Conservation (phyloP, 331 rosid genomes). For the Spiraea crenata region DNA sequence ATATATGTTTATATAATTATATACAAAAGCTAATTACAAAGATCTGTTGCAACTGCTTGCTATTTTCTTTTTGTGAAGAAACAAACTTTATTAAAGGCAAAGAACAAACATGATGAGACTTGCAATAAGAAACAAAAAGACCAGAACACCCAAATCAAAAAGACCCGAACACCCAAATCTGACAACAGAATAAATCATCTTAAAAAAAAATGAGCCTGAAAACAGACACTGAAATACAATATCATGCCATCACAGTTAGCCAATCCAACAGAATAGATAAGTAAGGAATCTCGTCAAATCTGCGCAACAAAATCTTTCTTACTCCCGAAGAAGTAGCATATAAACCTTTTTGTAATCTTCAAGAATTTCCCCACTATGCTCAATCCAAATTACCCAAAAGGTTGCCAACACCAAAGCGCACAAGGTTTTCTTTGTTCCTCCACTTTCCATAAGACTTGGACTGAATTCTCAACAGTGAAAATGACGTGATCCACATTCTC, state of each 20-base stretch:
- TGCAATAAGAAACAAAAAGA: not conserved
- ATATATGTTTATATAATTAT: slow-evolving; percentile 4
- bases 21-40: not conserved
- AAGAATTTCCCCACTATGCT: no score
- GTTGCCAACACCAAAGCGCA: no score
- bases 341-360: no score
- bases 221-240: no score
- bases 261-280: not conserved
- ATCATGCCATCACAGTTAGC: not conserved
- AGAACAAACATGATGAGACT: not conserved
- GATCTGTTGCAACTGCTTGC: no score
- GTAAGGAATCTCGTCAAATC: not conserved
- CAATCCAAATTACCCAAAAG: no score
- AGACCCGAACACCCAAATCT: not conserved
- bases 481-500: not conserved
- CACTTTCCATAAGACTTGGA: not conserved
- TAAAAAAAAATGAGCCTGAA: not conserved
- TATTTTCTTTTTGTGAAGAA: not conserved
- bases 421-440: not conserved
- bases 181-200: not conserved
- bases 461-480: not conserved
- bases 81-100: not conserved
- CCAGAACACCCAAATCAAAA: not conserved
- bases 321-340: not conserved
- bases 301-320: not conserved